Percentiles rank a stretch among this genome's conserved stretches.
Conservation (phyloP, 495 filamentous ascomycete species). For the Podospora pseudopauciseta region DNA sequence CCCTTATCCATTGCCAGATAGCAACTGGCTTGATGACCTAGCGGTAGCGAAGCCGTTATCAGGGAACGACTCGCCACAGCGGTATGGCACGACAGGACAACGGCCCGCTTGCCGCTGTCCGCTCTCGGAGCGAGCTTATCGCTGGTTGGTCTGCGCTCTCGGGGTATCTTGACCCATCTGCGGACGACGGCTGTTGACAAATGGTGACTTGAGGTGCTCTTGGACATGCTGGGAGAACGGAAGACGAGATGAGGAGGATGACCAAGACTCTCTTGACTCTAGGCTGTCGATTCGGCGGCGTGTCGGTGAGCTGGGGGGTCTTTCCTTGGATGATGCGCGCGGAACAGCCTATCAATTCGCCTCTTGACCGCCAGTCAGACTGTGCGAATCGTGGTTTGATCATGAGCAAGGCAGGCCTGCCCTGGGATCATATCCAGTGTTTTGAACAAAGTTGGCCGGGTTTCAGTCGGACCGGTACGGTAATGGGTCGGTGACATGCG, state of each 20-base stretch:
- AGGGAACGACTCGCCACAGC: neutral
- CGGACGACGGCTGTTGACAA: neutral
- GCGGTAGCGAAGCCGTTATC: neutral
- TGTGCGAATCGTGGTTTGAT: neutral
- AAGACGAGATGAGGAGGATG: neutral
- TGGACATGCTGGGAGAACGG: neutral
- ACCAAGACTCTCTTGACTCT: neutral
- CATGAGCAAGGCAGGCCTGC: neutral
- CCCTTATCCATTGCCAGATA: neutral
- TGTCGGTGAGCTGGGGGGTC: constrained; percentile 1
- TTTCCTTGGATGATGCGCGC: neutral
- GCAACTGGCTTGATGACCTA: neutral
- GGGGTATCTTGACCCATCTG: neutral
- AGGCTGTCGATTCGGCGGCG: neutral
- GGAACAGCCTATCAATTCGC: neutral
- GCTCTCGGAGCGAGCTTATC: neutral
- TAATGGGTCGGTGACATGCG: neutral
- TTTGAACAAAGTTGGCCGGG: neutral
- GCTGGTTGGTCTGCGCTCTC: neutral
- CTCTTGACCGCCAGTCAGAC: neutral
- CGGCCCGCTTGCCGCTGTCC: constrained; percentile 3
- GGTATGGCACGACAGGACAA: neutral
- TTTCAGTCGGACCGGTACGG: constrained; percentile 1
- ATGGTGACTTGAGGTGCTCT: neutral
- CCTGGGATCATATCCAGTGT: neutral